These are phyloP conservation scores for Ceratocystis lukuohia DNA, from an alignment of 2,329 filamentous ascomycete genomes.

Conservation along the genomic window DNA sequence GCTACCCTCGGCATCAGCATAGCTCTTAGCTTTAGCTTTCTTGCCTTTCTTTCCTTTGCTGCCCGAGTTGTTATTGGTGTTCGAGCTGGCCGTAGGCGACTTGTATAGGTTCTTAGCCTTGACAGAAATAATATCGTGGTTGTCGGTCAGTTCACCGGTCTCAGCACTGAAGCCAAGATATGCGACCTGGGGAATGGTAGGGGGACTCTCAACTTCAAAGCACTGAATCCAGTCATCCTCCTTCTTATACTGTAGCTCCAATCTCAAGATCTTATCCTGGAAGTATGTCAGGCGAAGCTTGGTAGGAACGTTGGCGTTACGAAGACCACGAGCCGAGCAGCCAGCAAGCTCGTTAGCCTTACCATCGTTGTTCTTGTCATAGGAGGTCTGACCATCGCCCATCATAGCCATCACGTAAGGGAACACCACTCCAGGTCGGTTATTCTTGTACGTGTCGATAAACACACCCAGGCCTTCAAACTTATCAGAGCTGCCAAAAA, in stretches of 20 bases:
- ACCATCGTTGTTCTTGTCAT: slow-evolving; percentile 90
- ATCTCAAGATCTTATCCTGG: slow-evolving; percentile 79
- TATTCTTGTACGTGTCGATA: slow-evolving; percentile 99
- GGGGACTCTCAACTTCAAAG: slow-evolving; percentile 60
- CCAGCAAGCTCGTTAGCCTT: slow-evolving; percentile 87
- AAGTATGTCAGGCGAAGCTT: slow-evolving; percentile 89
- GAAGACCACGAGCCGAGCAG: slow-evolving; percentile 85
- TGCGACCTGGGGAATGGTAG: slow-evolving; percentile 63
- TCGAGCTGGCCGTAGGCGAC: slow-evolving; percentile 29
- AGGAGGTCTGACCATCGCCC: slow-evolving; percentile 75
- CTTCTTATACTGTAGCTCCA: slow-evolving; percentile 88
- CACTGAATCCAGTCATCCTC: slow-evolving; percentile 81
- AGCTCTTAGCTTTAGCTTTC: slow-evolving; percentile 23
- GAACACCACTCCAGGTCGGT: slow-evolving; percentile 86
- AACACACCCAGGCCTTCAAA: slow-evolving; percentile 94
- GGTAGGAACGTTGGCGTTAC: slow-evolving; percentile 64
- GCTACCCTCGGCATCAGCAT: slow-evolving; percentile 28
- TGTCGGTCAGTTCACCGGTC: slow-evolving; percentile 91
- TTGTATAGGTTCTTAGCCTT: slow-evolving; percentile 80
- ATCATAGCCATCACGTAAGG: slow-evolving; percentile 98
- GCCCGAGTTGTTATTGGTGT: slow-evolving; percentile 27
- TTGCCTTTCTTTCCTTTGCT: slow-evolving; percentile 29
- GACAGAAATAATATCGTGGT: slow-evolving; percentile 89
- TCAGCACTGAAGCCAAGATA: slow-evolving; percentile 73
- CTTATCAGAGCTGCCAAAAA: slow-evolving; percentile 76